Evolutionary conservation across 1,284 basidiomycete genomes (phyloP).

Genomic region (Papiliotrema fonsecae): DNA sequence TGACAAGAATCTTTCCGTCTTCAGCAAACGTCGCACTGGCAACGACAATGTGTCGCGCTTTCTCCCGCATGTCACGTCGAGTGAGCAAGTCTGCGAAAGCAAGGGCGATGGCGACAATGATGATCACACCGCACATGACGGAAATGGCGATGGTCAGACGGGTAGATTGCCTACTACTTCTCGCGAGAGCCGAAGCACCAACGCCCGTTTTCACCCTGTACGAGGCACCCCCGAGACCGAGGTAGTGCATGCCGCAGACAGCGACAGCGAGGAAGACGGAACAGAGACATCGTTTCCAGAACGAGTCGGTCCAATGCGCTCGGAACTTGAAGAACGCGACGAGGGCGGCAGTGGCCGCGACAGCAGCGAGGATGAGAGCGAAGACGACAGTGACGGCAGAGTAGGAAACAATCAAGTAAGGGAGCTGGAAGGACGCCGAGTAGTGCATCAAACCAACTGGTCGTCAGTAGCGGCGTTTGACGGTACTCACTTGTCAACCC

Average conservation of each 20-base stretch:
- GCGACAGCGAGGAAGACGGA: constrained; percentile 48
- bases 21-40: constrained; percentile 52
- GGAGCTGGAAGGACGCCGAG: constrained; percentile 50
- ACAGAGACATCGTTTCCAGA: constrained; percentile 51
- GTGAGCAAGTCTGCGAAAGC: constrained; percentile 46
- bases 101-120: constrained; percentile 48
- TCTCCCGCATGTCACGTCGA: constrained; percentile 44
- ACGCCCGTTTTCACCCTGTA: constrained; percentile 42
- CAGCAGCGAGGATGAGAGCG: constrained; percentile 50
- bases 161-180: constrained; percentile 33
- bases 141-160: constrained; percentile 49
- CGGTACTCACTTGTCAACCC: constrained; percentile 65
- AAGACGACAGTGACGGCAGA: constrained; percentile 48
- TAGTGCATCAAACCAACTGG: constrained; percentile 51
- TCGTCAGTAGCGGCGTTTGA: constrained; percentile 9
- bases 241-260: constrained; percentile 54
- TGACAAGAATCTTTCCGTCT: constrained; percentile 51
- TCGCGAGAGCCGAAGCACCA: constrained; percentile 16
- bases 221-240: constrained; percentile 50
- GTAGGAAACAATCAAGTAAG: constrained; percentile 35
- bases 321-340: constrained; percentile 52
- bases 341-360: constrained; percentile 50
- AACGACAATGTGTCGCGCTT: constrained; percentile 51
- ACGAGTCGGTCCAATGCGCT: constrained; percentile 52
- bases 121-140: constrained; percentile 52